These are phyloP conservation scores for Phytophthora citricola DNA, from an alignment of 352 stramenopile genomes.

Conservation along the genomic window DNA sequence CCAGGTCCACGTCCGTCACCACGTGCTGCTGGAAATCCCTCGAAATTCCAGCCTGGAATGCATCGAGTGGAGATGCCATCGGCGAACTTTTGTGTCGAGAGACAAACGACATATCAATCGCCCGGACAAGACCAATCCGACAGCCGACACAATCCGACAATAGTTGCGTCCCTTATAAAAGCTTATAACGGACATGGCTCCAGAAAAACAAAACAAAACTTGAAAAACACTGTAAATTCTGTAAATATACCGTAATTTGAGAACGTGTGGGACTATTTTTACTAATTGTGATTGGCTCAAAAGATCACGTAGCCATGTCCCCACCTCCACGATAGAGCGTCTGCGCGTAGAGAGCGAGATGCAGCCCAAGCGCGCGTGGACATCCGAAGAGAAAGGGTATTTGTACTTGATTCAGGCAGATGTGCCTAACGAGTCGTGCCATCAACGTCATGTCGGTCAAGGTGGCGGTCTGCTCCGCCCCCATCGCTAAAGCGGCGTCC, in stretches of 20 bases:
- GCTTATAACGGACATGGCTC: background rate
- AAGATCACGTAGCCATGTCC: no score
- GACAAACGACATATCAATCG: conserved; percentile 1
- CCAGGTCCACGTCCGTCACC: conserved; percentile 26
- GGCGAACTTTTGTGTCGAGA: conserved; percentile 3
- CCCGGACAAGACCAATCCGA: background rate
- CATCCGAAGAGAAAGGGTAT: background rate
- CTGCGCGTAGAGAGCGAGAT: conserved; percentile 14
- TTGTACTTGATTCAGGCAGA: background rate
- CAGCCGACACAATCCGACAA: no score
- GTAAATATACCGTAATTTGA: no score
- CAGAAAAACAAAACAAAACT: background rate
- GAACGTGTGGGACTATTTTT: no score
- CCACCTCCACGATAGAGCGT: no score
- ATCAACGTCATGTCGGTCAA: no score
- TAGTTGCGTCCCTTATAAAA: no score
- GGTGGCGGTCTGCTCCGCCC: no score
- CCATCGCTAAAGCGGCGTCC: background rate
- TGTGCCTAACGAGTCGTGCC: no score
- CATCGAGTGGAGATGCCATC: background rate
- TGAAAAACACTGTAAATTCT: no score
- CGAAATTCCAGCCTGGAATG: background rate
- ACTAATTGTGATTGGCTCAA: no score
- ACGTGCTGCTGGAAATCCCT: conserved; percentile 13
- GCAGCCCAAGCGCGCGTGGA: background rate